A percentile compares a stretch with the other conserved stretches of the same genome.
Evolutionary conservation across 1,139 yeast species (phyloP).

Genomic region (Nakaseomyces sp.): DNA sequence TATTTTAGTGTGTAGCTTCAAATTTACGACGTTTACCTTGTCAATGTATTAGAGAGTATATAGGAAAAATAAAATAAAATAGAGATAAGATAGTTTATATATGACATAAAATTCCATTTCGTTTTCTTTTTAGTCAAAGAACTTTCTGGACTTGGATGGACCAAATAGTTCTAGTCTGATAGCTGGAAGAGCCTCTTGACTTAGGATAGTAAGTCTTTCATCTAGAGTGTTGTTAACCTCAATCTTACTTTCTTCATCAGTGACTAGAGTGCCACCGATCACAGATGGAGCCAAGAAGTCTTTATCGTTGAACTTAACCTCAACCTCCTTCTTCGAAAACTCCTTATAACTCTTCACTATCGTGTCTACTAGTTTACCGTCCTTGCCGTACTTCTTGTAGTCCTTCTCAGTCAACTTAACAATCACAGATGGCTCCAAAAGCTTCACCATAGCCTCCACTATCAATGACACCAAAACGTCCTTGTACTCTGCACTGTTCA

Average conservation of each 20-base stretch:
- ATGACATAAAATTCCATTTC: no score
- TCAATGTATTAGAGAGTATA: no score
- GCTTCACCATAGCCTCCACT: conserved; percentile 69
- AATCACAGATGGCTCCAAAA: conserved; percentile 60
- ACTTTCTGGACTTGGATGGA: conserved; percentile 76
- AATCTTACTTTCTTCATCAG: conserved; percentile 69
- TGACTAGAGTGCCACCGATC: conserved; percentile 80
- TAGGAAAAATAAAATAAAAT: neutral
- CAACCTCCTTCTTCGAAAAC: conserved; percentile 60
- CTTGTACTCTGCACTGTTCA: conserved; percentile 50
- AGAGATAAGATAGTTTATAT: neutral
- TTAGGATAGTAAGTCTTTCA: conserved; percentile 77
- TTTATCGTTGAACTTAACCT: conserved; percentile 49
- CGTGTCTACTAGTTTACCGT: conserved; percentile 39
- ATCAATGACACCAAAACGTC: conserved; percentile 67
- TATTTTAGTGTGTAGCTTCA: no score
- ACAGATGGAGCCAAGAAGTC: conserved; percentile 49
- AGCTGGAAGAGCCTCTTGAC: conserved; percentile 84
- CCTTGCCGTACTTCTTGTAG: conserved; percentile 36
- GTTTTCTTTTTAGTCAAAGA: conserved; percentile 83
- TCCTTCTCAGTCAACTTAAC: conserved; percentile 68
- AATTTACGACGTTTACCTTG: no score
- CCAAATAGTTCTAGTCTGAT: conserved; percentile 89
- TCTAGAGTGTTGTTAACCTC: conserved; percentile 88
- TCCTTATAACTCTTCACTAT: conserved; percentile 59